Conservation (phyloP, 1,284 basidiomycete genomes). For the Gomphus bonarii region DNA sequence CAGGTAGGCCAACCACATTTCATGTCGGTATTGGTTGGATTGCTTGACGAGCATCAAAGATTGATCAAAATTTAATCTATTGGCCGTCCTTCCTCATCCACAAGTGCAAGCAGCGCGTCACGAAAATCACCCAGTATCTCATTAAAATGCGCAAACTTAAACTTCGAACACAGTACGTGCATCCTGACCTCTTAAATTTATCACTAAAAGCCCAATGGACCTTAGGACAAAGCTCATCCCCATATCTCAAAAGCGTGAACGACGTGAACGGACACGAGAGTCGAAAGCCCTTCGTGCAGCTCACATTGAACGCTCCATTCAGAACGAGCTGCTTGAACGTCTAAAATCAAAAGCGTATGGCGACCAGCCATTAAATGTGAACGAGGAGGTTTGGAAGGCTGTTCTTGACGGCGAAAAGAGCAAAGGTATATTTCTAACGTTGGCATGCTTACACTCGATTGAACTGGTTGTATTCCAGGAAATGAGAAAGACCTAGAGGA, state of each 20-base stretch:
- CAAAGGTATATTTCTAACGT: conserved; percentile 30
- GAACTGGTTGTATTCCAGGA: background rate
- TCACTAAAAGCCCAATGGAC: background rate
- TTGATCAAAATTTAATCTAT: conserved; percentile 90
- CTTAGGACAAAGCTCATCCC: conserved; percentile 84
- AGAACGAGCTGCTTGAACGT: conserved; percentile 92
- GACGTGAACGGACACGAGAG: conserved; percentile 90
- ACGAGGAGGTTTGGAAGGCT: conserved; percentile 92
- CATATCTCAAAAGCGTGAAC: conserved; percentile 95
- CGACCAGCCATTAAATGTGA: conserved; percentile 95
- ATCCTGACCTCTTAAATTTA: background rate
- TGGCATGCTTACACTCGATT: conserved; percentile 22
- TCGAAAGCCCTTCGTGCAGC: conserved; percentile 93
- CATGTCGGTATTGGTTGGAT: background rate
- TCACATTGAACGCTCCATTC: conserved; percentile 89
- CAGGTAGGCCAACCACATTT: conserved; percentile 44
- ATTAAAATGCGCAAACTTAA: conserved; percentile 95
- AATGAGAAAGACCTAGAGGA: conserved; percentile 27
- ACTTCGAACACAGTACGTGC: conserved; percentile 77
- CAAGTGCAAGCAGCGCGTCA: conserved; percentile 98
- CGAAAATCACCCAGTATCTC: conserved; percentile 98
- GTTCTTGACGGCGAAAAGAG: conserved; percentile 69
- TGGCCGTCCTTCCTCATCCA: conserved; percentile 98
- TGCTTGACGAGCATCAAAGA: conserved; percentile 36
- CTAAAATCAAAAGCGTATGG: conserved; percentile 96